Evolutionary conservation across 345 rosid species (phyloP), one percentile per base, ranked within the genome.

Genomic region (Hibiscus mutabilis): DNA sequence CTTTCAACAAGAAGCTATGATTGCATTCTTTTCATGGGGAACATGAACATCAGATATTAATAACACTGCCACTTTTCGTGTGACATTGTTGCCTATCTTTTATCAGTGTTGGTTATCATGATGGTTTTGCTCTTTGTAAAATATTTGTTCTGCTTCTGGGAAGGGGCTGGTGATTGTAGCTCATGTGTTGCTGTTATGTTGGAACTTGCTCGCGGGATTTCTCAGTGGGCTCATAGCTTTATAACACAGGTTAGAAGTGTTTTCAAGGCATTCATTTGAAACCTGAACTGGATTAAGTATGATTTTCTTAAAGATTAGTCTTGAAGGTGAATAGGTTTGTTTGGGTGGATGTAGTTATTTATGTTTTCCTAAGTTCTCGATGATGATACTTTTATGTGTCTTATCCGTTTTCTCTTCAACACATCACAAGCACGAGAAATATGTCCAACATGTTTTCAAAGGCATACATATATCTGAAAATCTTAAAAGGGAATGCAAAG

Each of bases 201-300:
- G 82, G 99, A 95, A 76, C 90, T 95, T 80, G 97, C 99, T 77
- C 91, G 97, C 35, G 96, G 88, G 21, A 77, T 86, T 79, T 95
- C 97, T 61, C 99, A 92, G 75, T 89, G 89, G 86, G 99, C 97
- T 74, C 97, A 92, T 85, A 92, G 97, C 86, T 95, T 95, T 72
- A 81, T 90, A 29, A 95, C 99, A 80, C 99, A 92, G 97, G 99
- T 90, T 71, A 31, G 74, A 77, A 62, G 65, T 64, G 42, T 72
- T 52, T 63, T 47, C 15, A 33, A 1, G 75, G 60, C 33, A 7
- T 76, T 35, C 31, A 18, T 29, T 68, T 12, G 56, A 51, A 68
- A 53, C 40, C 29, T 47, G 11, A 46, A 9, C 14, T 49, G 58
- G 49, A 9, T 27, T 27, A 16, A 25, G 35, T 24, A 46, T 24